Conservation (phyloP, 257 asterid species). For the Nicotiana undulata region DNA sequence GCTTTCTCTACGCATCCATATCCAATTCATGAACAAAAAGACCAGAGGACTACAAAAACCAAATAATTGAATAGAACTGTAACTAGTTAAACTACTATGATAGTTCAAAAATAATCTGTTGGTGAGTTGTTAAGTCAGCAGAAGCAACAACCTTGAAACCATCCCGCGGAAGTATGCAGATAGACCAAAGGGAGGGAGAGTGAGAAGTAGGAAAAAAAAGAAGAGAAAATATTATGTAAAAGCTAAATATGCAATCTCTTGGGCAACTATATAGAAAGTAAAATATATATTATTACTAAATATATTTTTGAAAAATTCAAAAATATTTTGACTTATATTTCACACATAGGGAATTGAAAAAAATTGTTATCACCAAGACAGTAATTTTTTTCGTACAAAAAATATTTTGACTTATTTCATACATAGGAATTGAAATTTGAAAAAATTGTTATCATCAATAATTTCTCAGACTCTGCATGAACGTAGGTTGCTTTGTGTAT, state of each 20-base stretch:
- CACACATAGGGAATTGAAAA: too few relatives aligned
- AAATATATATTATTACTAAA: too few relatives aligned
- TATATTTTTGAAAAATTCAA: too few relatives aligned
- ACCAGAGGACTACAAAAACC: too few relatives aligned
- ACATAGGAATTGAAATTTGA: too few relatives aligned
- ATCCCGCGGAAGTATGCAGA: neutral
- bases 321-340: too few relatives aligned
- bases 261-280: slow-evolving; percentile 9
- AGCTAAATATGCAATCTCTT: slow-evolving; percentile 6
- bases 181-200: slow-evolving; percentile 5
- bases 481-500: too few relatives aligned
- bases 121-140: neutral
- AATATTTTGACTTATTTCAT: too few relatives aligned
- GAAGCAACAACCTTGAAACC: neutral
- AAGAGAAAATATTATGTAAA: neutral
- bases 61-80: neutral
- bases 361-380: too few relatives aligned
- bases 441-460: too few relatives aligned
- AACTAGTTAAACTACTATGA: neutral
- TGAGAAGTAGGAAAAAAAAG: slow-evolving; percentile 3
- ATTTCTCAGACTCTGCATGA: too few relatives aligned
- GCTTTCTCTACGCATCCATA: neutral
- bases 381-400: too few relatives aligned
- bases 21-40: neutral
- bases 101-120: neutral